Conservation (phyloP, 176 grass and related monocot genomes). For the Bonia amplexicaulis region DNA sequence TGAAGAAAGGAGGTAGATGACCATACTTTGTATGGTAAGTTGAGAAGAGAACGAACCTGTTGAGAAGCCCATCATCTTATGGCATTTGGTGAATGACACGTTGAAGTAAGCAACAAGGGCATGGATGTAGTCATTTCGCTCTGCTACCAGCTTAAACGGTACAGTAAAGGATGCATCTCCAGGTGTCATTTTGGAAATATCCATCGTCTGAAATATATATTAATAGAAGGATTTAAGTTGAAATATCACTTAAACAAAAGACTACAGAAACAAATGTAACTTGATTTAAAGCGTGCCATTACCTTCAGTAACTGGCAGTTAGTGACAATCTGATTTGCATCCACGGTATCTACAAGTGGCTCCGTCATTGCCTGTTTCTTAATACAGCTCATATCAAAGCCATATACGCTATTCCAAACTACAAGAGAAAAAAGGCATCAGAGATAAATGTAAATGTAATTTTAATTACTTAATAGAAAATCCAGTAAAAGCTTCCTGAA, state of each 20-base stretch:
- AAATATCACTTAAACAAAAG: neutral
- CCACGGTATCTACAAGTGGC: slow-evolving; percentile 87
- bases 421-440: slow-evolving; percentile 1
- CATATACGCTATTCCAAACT: slow-evolving; percentile 98
- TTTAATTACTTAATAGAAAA: neutral
- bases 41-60: slow-evolving; percentile 49
- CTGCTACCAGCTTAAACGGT: slow-evolving; percentile 84
- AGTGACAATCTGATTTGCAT: slow-evolving; percentile 89
- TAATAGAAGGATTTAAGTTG: neutral
- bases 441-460: neutral
- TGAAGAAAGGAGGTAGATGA: neutral
- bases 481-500: neutral
- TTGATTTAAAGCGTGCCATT: neutral
- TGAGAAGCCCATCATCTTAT: slow-evolving; percentile 89
- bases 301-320: slow-evolving; percentile 86
- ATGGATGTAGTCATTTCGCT: slow-evolving; percentile 90
- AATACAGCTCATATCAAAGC: slow-evolving; percentile 99
- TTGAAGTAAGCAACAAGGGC: slow-evolving; percentile 93
- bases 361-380: slow-evolving; percentile 94
- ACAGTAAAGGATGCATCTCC: slow-evolving; percentile 84
- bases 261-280: neutral
- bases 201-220: slow-evolving; percentile 67
- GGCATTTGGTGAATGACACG: slow-evolving; percentile 91
- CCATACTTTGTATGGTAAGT: neutral
- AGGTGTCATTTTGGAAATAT: slow-evolving; percentile 89